Evolutionary conservation across 768 basidiomycete species (phyloP).

Genomic region (Nidularia pulvinata): DNA sequence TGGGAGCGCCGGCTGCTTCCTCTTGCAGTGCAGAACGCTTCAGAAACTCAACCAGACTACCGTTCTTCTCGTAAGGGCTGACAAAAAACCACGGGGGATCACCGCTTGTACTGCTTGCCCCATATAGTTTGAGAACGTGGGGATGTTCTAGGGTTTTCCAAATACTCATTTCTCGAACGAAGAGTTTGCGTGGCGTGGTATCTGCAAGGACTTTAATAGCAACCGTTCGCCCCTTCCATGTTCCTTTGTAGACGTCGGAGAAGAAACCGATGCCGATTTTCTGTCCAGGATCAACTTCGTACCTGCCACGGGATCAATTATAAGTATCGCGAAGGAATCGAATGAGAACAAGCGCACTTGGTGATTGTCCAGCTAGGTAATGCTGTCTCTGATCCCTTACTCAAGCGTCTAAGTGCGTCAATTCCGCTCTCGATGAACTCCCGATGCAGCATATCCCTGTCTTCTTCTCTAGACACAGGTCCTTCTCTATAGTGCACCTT

Average conservation of each 20-base stretch:
- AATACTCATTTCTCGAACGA: slow-evolving; percentile 63
- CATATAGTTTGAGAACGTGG: slow-evolving; percentile 70
- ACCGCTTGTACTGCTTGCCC: slow-evolving; percentile 67
- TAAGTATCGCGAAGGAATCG: not conserved
- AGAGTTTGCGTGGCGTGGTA: slow-evolving; percentile 57
- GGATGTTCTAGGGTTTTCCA: slow-evolving; percentile 69
- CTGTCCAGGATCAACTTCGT: slow-evolving; percentile 66
- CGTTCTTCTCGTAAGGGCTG: slow-evolving; percentile 66
- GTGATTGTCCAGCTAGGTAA: slow-evolving; percentile 78
- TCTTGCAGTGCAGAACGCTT: slow-evolving; percentile 25
- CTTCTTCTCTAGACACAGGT: slow-evolving; percentile 3
- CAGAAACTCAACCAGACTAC: slow-evolving; percentile 60
- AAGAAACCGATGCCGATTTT: slow-evolving; percentile 73
- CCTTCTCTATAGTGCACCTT: not conserved
- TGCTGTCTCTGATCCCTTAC: slow-evolving; percentile 29
- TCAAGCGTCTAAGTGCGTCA: slow-evolving; percentile 64
- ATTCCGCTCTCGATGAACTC: slow-evolving; percentile 71
- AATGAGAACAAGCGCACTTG: slow-evolving; percentile 26
- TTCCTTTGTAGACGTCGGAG: slow-evolving; percentile 71
- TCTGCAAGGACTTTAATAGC: slow-evolving; percentile 72
- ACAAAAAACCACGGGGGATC: slow-evolving; percentile 77
- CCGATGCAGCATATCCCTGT: slow-evolving; percentile 49
- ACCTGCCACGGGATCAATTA: slow-evolving; percentile 29
- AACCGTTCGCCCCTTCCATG: slow-evolving; percentile 62
- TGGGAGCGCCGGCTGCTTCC: not conserved